A percentile compares a stretch with the other conserved stretches of the same genome.
Conservation (phyloP, 2,329 filamentous ascomycete species). For the Polytolypa hystricis region DNA sequence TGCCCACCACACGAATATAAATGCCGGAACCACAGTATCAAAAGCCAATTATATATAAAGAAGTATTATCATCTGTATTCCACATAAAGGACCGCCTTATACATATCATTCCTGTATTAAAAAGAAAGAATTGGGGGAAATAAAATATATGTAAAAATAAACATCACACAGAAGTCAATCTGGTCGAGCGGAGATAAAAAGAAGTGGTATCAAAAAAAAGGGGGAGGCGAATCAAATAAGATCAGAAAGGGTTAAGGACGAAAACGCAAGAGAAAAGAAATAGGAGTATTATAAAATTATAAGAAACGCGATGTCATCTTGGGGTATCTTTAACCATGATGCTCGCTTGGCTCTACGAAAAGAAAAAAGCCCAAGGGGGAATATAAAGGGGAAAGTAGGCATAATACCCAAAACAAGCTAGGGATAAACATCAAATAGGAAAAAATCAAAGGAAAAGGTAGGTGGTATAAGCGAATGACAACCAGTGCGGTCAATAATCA, state of each 20-base stretch:
- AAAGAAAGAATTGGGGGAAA: not conserved
- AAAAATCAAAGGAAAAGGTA: constrained; percentile 11
- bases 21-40: too few species aligned
- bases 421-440: not conserved
- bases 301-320: constrained; percentile 1
- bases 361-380: too few species aligned
- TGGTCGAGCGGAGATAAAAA: not conserved
- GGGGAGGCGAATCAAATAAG: constrained; percentile 12
- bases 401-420: not conserved
- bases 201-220: constrained; percentile 10
- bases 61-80: not conserved
- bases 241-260: constrained; percentile 11
- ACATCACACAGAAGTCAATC: not conserved
- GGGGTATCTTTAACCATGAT: not conserved
- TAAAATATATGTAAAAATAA: not conserved
- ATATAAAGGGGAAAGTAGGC: not conserved
- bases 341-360: not conserved
- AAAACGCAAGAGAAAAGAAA: constrained; percentile 8
- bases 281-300: not conserved
- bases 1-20: too few species aligned
- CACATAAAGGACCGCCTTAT: not conserved
- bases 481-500: constrained; percentile 10
- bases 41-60: too few species aligned
- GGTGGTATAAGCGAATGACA: constrained; percentile 25
- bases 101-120: too few species aligned